Percentiles rank a stretch among this genome's conserved stretches.
Evolutionary conservation across 352 stramenopile genomes (phyloP).

Genomic region (Phytophthora sansomeana): DNA sequence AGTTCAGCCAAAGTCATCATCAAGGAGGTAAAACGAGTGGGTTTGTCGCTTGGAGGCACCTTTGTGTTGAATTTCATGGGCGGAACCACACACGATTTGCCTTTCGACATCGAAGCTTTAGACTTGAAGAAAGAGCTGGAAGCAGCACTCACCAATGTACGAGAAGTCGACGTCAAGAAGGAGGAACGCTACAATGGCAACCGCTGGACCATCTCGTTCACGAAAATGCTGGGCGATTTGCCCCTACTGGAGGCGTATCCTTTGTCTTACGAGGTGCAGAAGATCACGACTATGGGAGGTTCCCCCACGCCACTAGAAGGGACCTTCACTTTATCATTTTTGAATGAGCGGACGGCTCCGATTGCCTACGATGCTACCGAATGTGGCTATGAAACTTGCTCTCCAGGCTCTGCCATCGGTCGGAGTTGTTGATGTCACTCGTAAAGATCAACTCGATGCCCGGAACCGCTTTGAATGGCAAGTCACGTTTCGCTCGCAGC

Average conservation of each 20-base stretch:
- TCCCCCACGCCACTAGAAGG: slow-evolving; percentile 94
- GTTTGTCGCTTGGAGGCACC: slow-evolving; percentile 88
- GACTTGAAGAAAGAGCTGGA: slow-evolving; percentile 91
- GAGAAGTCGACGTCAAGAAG: slow-evolving; percentile 75
- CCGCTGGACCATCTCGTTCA: slow-evolving; percentile 96
- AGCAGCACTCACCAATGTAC: slow-evolving; percentile 50
- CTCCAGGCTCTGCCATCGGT: slow-evolving; percentile 91
- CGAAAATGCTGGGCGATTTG: slow-evolving; percentile 95
- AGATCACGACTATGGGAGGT: slow-evolving; percentile 91
- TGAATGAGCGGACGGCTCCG: slow-evolving; percentile 67
- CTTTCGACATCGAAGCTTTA: slow-evolving; percentile 89
- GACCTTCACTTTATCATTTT: slow-evolving; percentile 89
- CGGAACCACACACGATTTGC: slow-evolving; percentile 91
- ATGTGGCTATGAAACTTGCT: slow-evolving; percentile 84
- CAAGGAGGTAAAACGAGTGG: slow-evolving; percentile 78
- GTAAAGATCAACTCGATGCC: slow-evolving; percentile 66
- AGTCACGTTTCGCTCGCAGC: slow-evolving; percentile 93
- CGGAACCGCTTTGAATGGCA: slow-evolving; percentile 92
- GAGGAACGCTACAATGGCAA: slow-evolving; percentile 86
- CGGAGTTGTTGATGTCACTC: slow-evolving; percentile 91
- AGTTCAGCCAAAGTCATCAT: slow-evolving; percentile 63
- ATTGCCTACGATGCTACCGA: slow-evolving; percentile 91
- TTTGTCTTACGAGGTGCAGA: slow-evolving; percentile 94
- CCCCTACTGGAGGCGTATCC: slow-evolving; percentile 88
- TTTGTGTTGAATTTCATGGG: slow-evolving; percentile 95